Evolutionary conservation across 208 protist species (phyloP).

Genomic region (Wallacemonas sp.): DNA sequence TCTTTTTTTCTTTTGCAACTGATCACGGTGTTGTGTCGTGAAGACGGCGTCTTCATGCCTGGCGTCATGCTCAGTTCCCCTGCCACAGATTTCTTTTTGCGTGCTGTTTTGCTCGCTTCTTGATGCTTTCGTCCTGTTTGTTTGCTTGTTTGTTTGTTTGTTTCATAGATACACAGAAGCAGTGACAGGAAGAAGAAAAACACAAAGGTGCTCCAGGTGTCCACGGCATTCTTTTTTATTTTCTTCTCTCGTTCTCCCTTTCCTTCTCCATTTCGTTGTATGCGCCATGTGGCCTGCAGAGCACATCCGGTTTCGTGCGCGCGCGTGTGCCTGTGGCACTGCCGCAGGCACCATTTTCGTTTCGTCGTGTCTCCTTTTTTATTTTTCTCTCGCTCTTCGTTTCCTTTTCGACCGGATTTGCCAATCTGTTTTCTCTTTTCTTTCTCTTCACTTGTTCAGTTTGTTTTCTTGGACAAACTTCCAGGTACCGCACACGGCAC

Average conservation of each 20-base stretch:
- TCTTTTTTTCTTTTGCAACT: background rate
- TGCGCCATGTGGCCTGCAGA: background rate
- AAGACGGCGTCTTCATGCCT: background rate
- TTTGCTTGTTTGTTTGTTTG: slow-evolving; percentile 15
- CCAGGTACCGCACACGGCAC: background rate
- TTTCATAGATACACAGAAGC: slow-evolving; percentile 20
- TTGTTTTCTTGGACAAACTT: slow-evolving; percentile 3
- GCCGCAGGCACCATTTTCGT: slow-evolving; percentile 7
- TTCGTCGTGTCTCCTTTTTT: slow-evolving; percentile 18
- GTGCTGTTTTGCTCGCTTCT: background rate
- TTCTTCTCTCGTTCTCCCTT: slow-evolving; percentile 7
- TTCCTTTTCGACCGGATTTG: background rate
- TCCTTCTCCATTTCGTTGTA: slow-evolving; percentile 1
- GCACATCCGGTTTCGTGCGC: background rate
- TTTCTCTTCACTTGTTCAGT: slow-evolving; percentile 4
- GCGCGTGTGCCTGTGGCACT: background rate
- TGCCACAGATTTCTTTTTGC: slow-evolving; percentile 11
- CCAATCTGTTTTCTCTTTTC: background rate
- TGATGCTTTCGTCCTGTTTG: background rate
- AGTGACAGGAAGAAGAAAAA: background rate
- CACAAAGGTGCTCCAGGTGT: too few species aligned
- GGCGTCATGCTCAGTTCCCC: background rate
- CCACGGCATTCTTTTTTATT: slow-evolving; percentile 16
- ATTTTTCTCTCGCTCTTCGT: slow-evolving; percentile 14
- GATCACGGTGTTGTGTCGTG: background rate